Evolutionary conservation across 495 filamentous ascomycete genomes (phyloP), one percentile per base, ranked within the genome.

Genomic region (Lophiotrema nucula): DNA sequence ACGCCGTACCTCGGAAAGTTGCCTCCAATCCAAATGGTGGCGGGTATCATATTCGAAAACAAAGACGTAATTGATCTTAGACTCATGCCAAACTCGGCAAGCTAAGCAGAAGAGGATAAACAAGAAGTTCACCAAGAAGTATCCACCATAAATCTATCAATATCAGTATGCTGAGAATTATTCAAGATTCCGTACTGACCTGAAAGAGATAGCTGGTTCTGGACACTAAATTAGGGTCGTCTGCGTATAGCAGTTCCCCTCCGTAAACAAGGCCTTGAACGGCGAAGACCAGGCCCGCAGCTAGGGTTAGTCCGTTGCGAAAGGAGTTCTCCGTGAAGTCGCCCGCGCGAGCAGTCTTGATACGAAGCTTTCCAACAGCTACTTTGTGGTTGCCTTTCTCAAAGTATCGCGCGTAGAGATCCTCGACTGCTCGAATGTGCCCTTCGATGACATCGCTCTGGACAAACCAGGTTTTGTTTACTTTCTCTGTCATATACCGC

Each of bases 41-140:
- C 91, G 80, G 41, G 84, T 83, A 74, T 97, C 90, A 66, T 93
- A 95, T 71, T 98, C 93, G 68, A 98, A 97, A 65, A 97, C 88
- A 73, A 98, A 98, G 26, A 83, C 80, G 70, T 96, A 96, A 67
- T 98, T 98, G 67, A 98, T 89, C 70, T 90, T 92, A 58, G 86
- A 82, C 38, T 72, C 75, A 2, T 84, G 81, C 89, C 90, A 97
- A 44, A 95, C 73, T 50, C 84, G 80, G 67, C 90, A 92, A 64
- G 88, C 87, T 27, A 96, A 44, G 56, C 82, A 86, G 64, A 95
- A 96, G 22, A 92, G 69, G 35, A 82, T 73, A 66, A 91, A 83
- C 19, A 95, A 81, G 47, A 88, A 77, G 12, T 91, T 72, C 53
- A 85, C 79, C 4, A 95, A 76, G 53, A 93, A 91, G 68, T 89